Evolutionary conservation across 2,329 filamentous ascomycete genomes (phyloP).

Genomic region (Neurospora sp.): DNA sequence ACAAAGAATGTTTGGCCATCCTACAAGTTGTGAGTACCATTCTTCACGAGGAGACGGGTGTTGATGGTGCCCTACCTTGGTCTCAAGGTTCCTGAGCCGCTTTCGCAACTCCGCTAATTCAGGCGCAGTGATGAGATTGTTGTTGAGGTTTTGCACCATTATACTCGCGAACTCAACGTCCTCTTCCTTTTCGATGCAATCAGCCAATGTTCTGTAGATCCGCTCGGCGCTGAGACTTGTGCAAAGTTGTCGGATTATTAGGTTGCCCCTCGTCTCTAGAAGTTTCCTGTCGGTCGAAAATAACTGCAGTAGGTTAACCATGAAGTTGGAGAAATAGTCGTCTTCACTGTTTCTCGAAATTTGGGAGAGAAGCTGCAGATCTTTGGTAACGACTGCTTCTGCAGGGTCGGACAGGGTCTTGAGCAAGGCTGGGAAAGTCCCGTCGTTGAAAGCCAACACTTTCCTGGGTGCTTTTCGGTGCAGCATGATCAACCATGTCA

Average conservation of each 20-base stretch:
- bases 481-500: slow-evolving; percentile 96
- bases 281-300: slow-evolving; percentile 91
- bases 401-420: slow-evolving; percentile 95
- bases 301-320: slow-evolving; percentile 90
- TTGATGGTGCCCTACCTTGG: slow-evolving; percentile 43
- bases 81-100: slow-evolving; percentile 80
- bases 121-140: slow-evolving; percentile 95
- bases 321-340: slow-evolving; percentile 95
- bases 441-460: slow-evolving; percentile 90
- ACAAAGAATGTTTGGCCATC: slow-evolving; percentile 96
- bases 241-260: slow-evolving; percentile 93
- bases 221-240: slow-evolving; percentile 86
- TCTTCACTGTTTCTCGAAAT: slow-evolving; percentile 96
- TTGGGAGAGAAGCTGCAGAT: slow-evolving; percentile 85
- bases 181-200: slow-evolving; percentile 95
- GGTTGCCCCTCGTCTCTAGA: slow-evolving; percentile 83
- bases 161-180: slow-evolving; percentile 98
- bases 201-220: slow-evolving; percentile 90
- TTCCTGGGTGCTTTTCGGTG: slow-evolving; percentile 91
- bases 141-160: slow-evolving; percentile 99
- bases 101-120: slow-evolving; percentile 87
- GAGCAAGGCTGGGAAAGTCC: slow-evolving; percentile 88
- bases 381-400: slow-evolving; percentile 90
- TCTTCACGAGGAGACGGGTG: not conserved
- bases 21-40: slow-evolving; percentile 27